Base-by-base conservation (phyloP, 192 early-diverging fungal species). In the Coemansia sp. region DNA sequence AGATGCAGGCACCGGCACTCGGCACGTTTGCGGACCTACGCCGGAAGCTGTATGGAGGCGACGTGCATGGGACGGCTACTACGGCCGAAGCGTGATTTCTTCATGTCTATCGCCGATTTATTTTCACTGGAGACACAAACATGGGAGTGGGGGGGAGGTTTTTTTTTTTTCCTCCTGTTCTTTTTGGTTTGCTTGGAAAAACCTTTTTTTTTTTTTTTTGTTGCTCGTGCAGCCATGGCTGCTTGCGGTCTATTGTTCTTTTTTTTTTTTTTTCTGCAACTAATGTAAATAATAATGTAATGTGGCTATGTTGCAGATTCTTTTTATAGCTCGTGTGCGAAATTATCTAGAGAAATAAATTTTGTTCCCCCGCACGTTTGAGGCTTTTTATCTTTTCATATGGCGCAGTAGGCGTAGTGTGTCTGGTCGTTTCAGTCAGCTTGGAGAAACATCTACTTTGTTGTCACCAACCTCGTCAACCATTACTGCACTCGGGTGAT, bases 21-120 rank as follows among this genome's bases (percentile, higher is more conserved):
- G 73, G 78, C 42, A 81, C 78, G 10, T 81, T 81, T 71, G 73
- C 78, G 31, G 73, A 72, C 61, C 56, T 81, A 41, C 78, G 78
- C 38, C 72, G 78, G 56, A 81, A 70, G 52, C 70, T 81, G 23
- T 81, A 81, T 14, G 77, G 77, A 21, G 61, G 69, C 59, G 73
- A 69, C 26, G 25, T 64, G 64, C 72, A 65, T 66, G 43, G 20
- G 26, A 37, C 48, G 43, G 55, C 66, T 16, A 57, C 72, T 25
- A 60, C 59, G 12, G 64, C 56, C 56, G 35, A 58, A 37, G 56
- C 56, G n/a, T 58, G 56, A 58, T 45, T 45, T 41, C 39, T 3
- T 16, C 13, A 3, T 5, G 5, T 41, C 39, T 41, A 41, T 41
- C 39, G 39, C 39, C 39, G 39, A 41, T 45, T 45, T 18, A 9